Conservation (phyloP, 2,329 filamentous ascomycete genomes). For the Bipolaris oryzae region DNA sequence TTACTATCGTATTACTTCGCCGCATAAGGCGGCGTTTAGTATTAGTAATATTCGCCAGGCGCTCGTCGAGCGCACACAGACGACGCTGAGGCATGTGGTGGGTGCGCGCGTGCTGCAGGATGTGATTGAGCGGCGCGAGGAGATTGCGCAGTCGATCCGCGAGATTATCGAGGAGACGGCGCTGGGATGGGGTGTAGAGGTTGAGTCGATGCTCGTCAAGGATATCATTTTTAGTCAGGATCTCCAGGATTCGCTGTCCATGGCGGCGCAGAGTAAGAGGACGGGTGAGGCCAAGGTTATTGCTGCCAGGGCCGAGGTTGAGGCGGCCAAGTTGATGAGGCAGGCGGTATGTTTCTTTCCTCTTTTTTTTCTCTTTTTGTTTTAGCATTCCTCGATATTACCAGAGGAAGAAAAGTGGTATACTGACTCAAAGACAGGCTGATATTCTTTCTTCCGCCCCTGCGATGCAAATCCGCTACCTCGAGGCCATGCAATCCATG, state of each 20-base stretch:
- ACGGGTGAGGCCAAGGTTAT: conserved; percentile 99
- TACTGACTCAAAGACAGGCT: conserved; percentile 21
- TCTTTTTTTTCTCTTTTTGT: neutral
- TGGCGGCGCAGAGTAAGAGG: conserved; percentile 98
- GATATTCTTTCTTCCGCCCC: conserved; percentile 87
- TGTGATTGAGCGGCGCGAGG: conserved; percentile 96
- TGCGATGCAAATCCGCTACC: conserved; percentile 79
- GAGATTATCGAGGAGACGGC: conserved; percentile 98
- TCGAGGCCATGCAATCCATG: conserved; percentile 99
- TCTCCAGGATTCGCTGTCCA: conserved; percentile 92
- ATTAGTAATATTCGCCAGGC: conserved; percentile 94
- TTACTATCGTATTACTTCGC: conserved; percentile 96
- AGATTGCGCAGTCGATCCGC: conserved; percentile 91
- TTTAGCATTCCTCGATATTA: neutral
- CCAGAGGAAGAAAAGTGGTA: neutral
- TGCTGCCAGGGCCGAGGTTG: conserved; percentile 93
- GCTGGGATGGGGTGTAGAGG: conserved; percentile 89
- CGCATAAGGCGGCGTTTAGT: conserved; percentile 96
- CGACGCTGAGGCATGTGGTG: conserved; percentile 94
- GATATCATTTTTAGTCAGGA: conserved; percentile 98
- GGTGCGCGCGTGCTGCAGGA: conserved; percentile 95
- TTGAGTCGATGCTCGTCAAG: conserved; percentile 99
- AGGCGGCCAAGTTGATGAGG: conserved; percentile 84
- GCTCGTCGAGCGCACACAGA: conserved; percentile 97
- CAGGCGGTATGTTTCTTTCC: conserved; percentile 2